A percentile compares a stretch with the other conserved stretches of the same genome.
Evolutionary conservation across 2,329 filamentous ascomycete genomes (phyloP).

Genomic region (Didymellaceae sp.): DNA sequence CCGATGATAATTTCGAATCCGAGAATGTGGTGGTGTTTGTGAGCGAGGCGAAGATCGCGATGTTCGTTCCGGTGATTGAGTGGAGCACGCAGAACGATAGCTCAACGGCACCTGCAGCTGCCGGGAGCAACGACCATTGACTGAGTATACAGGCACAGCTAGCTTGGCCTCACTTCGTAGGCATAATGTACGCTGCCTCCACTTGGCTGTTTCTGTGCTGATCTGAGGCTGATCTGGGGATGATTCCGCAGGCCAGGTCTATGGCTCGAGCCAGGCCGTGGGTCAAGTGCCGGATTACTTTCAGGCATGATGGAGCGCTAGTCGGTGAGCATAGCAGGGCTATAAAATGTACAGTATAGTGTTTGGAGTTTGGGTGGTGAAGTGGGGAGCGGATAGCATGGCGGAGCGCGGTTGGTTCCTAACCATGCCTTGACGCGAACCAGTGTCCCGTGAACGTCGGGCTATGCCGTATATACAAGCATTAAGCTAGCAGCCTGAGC

Average conservation of each 20-base stretch:
- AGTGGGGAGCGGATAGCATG: background rate
- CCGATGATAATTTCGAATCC: too few species aligned
- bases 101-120: slow-evolving; percentile 4
- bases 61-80: too few species aligned
- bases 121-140: too few species aligned
- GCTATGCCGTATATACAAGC: slow-evolving; percentile 15
- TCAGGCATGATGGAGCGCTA: background rate
- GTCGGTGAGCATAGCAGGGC: background rate
- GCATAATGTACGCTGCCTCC: slow-evolving; percentile 12
- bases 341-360: slow-evolving; percentile 3
- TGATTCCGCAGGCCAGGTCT: slow-evolving; percentile 9
- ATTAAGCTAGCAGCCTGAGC: slow-evolving; percentile 14
- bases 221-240: slow-evolving; percentile 13
- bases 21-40: too few species aligned
- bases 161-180: slow-evolving; percentile 9
- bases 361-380: slow-evolving; percentile 4
- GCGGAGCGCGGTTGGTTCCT: slow-evolving; percentile 3
- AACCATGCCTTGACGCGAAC: slow-evolving; percentile 1
- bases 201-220: slow-evolving; percentile 15
- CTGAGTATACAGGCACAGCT: background rate
- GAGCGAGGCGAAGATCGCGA: too few species aligned
- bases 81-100: too few species aligned
- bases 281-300: background rate
- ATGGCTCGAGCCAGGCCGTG: background rate
- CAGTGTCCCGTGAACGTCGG: slow-evolving; percentile 13